Conservation (phyloP, 805 yeast genomes). For the Candida nitratophila region DNA sequence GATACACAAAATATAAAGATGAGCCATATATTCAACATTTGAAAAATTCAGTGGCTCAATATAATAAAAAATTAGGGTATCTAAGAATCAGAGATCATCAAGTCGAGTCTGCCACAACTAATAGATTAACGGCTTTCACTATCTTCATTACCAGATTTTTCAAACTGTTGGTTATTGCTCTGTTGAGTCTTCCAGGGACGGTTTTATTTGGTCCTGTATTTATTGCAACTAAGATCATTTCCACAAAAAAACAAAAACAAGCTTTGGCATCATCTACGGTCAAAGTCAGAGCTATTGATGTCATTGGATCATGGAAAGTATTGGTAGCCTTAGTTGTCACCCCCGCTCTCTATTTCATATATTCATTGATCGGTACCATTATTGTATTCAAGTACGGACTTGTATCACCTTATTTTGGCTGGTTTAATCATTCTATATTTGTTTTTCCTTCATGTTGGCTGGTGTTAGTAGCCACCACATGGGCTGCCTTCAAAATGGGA, state of each 20-base stretch:
- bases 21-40: constrained; percentile 62
- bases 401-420: constrained; percentile 7
- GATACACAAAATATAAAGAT: constrained; percentile 68
- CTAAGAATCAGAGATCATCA: constrained; percentile 69
- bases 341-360: constrained; percentile 73
- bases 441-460: constrained; percentile 49
- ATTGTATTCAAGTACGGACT: constrained; percentile 13
- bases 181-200: constrained; percentile 80
- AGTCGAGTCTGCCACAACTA: constrained; percentile 47
- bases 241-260: constrained; percentile 60
- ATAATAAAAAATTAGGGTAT: constrained; percentile 57
- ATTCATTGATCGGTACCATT: constrained; percentile 53
- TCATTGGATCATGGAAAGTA: constrained; percentile 94
- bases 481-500: constrained; percentile 82
- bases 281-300: constrained; percentile 85
- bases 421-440: constrained; percentile 7
- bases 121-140: constrained; percentile 40
- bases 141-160: constrained; percentile 51
- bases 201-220: constrained; percentile 85
- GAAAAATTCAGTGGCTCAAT: constrained; percentile 55
- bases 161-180: constrained; percentile 45
- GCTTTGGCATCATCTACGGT: constrained; percentile 87
- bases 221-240: constrained; percentile 62
- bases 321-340: constrained; percentile 82
- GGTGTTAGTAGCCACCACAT: constrained; percentile 66